Evolutionary conservation across 768 basidiomycete species (phyloP).

Genomic region (Amanita rimosa): DNA sequence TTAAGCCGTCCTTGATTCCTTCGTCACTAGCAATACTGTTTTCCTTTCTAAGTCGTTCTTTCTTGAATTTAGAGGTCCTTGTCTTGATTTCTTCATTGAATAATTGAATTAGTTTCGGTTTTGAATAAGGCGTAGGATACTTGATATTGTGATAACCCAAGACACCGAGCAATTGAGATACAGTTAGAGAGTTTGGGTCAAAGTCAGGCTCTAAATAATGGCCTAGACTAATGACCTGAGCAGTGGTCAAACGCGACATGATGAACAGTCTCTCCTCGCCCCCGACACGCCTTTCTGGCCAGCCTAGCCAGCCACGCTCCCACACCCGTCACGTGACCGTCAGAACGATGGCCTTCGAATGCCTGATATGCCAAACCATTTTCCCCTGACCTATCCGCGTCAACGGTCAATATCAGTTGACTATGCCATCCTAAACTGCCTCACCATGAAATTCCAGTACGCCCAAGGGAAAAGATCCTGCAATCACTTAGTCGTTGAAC

Average conservation of each 20-base stretch:
- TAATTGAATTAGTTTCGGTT: slow-evolving; percentile 63
- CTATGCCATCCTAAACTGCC: slow-evolving; percentile 11
- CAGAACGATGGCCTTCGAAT: slow-evolving; percentile 19
- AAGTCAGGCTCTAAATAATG: slow-evolving; percentile 76
- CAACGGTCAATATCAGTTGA: slow-evolving; percentile 15
- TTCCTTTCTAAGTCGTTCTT: slow-evolving; percentile 51
- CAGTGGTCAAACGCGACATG: slow-evolving; percentile 74
- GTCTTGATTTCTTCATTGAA: slow-evolving; percentile 71
- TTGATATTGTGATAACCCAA: slow-evolving; percentile 67
- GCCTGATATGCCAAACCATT: slow-evolving; percentile 32
- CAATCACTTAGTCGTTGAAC: slow-evolving; percentile 8
- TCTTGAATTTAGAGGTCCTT: slow-evolving; percentile 43
- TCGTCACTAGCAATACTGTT: slow-evolving; percentile 71
- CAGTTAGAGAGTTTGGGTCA: slow-evolving; percentile 60
- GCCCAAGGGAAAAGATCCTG: slow-evolving; percentile 61
- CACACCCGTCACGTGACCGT: slow-evolving; percentile 1
- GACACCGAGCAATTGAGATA: slow-evolving; percentile 73
- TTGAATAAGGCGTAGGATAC: slow-evolving; percentile 67
- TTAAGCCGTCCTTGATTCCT: slow-evolving; percentile 75
- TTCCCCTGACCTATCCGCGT: slow-evolving; percentile 32
- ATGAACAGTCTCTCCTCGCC: slow-evolving; percentile 2
- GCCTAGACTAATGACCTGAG: slow-evolving; percentile 63
- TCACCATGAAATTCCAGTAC: slow-evolving; percentile 71
- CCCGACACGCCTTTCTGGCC: neutral
- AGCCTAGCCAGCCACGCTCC: slow-evolving; percentile 6